phyloP scores from a whole-genome alignment of 208 protist genomes.

The Leishmania tropica region DNA sequence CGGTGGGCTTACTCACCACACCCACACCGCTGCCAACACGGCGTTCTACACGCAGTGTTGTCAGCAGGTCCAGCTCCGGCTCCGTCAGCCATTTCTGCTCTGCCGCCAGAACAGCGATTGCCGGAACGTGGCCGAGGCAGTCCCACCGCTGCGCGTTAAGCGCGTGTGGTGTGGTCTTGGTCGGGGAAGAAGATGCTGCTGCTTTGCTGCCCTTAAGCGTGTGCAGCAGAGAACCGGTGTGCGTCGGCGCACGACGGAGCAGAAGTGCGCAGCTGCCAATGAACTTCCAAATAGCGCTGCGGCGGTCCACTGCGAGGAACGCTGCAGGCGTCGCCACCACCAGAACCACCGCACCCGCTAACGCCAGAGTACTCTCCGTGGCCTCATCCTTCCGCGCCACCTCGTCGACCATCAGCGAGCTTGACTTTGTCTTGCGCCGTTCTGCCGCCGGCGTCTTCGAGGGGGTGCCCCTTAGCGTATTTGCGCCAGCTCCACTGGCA shows the following conservation, averaged over 20 bases:
- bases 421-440: constrained; percentile 1
- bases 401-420: not conserved
- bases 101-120: constrained; percentile 37
- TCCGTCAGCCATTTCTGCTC: constrained; percentile 19
- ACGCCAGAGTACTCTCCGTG: not conserved
- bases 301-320: constrained; percentile 53
- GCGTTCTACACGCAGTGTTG: constrained; percentile 11
- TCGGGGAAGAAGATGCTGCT: constrained; percentile 3
- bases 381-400: constrained; percentile 6
- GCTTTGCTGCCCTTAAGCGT: not conserved
- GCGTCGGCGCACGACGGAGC: not conserved
- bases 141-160: constrained; percentile 53
- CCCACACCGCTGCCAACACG: not conserved
- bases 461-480: not conserved
- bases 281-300: constrained; percentile 77
- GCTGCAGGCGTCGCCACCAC: constrained; percentile 50
- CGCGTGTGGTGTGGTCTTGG: not conserved
- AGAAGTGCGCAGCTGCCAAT: constrained; percentile 50
- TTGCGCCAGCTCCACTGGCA: not conserved
- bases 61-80: constrained; percentile 24
- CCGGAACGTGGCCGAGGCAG: constrained; percentile 54
- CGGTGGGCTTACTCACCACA: not conserved
- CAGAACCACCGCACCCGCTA: constrained; percentile 25
- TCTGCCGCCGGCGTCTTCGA: not conserved
- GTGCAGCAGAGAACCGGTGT: constrained; percentile 5